Base-by-base conservation (phyloP, 176 grass and related monocot genomes). In the Otatea glauca region DNA sequence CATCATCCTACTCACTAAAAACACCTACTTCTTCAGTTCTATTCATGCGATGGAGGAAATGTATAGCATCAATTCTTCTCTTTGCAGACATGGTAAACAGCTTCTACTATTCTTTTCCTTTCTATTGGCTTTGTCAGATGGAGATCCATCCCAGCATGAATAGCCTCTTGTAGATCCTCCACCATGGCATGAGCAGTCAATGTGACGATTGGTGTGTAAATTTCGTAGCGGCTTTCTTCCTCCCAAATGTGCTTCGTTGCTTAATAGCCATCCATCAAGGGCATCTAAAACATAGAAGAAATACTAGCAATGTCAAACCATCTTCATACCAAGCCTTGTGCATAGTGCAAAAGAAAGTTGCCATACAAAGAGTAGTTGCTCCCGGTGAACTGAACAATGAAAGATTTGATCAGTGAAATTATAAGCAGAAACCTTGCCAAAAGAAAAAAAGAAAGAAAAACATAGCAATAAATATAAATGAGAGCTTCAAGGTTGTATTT, bases 221-320 rank as follows among this genome's bases (percentile, higher is more conserved):
- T 68, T 5, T 70, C 86, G 1, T 91, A 82, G 47, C 1, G 71
- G 1, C 23, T 88, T 94, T 94, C 94, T 65, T 94, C 90, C 71
- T 92, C 78, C 0, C 94, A 86, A 49, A 97, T 94, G 34, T 38
- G 50, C 58, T 56, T 92, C 6, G 94, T 94, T 17, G 94, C 90
- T 72, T 94, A 90, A 63, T 94, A 94, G 44, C 94, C 94, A 50
- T 97, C 80, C 83, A 97, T 94, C 49, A 86, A 32, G 23, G 90
- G 92, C 92, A 94, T 94, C 94, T 97, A 66, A 74, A 81, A 53
- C 42, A 76, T 65, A 68, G 0, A 65, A 47, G 2, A 37, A 24
- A 53, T 45, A 74, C 0, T 25, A 67, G 17, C 9, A 56, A 4
- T 60, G 51, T 81, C 59, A 91, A 65, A 55, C 6, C 47, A 78